Evolutionary conservation across 768 basidiomycete species (phyloP).

Genomic region (Inosperma sp.): DNA sequence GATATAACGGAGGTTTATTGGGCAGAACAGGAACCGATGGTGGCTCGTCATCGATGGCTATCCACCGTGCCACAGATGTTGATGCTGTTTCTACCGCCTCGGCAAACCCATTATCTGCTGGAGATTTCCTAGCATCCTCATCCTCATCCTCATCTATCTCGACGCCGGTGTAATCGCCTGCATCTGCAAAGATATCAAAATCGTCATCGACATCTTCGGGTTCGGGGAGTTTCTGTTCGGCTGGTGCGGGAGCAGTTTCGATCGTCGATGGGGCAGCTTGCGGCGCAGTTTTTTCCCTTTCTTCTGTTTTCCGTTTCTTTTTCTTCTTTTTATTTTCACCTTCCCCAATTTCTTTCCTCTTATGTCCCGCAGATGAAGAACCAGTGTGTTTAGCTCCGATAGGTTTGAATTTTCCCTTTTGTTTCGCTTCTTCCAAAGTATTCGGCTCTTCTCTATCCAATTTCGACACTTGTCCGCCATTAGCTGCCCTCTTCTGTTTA

Average conservation of each 20-base stretch:
- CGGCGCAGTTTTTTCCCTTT: slow-evolving; percentile 17
- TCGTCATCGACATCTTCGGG: slow-evolving; percentile 48
- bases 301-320: slow-evolving; percentile 43
- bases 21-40: slow-evolving; percentile 14
- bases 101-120: too few species aligned
- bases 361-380: slow-evolving; percentile 24
- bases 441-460: slow-evolving; percentile 30
- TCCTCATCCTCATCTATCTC: slow-evolving; percentile 52
- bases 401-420: slow-evolving; percentile 49
- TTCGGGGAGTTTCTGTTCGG: slow-evolving; percentile 14
- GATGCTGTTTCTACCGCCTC: too few species aligned
- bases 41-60: slow-evolving; percentile 11
- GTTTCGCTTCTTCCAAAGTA: slow-evolving; percentile 41
- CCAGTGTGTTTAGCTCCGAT: slow-evolving; percentile 68
- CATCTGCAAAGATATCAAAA: slow-evolving; percentile 84
- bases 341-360: slow-evolving; percentile 47
- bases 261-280: slow-evolving; percentile 19
- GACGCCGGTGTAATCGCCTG: slow-evolving; percentile 76
- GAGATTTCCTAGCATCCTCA: slow-evolving; percentile 23
- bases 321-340: slow-evolving; percentile 35
- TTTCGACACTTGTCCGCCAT: slow-evolving; percentile 17
- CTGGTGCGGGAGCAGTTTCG: slow-evolving; percentile 12
- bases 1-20: background rate
- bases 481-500: slow-evolving; percentile 54
- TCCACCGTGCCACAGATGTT: too few species aligned